phyloP scores from a whole-genome alignment of 805 yeast genomes.

The Suhomyces emberorum region DNA sequence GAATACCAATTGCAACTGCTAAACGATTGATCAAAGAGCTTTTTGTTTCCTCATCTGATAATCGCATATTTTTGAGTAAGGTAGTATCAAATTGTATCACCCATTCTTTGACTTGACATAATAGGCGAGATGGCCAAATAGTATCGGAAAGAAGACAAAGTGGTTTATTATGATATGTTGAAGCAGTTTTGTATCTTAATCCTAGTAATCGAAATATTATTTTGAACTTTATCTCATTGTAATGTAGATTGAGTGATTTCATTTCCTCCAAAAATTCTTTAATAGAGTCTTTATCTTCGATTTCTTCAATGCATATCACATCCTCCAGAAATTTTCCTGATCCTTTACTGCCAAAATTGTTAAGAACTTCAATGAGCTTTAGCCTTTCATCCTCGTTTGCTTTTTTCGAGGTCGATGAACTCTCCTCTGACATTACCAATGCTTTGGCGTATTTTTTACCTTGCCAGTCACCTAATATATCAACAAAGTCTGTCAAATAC shows the following conservation, averaged over 20 bases:
- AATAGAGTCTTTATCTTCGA: constrained; percentile 14
- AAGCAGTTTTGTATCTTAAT: not conserved
- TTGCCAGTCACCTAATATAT: constrained; percentile 28
- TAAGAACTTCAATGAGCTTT: constrained; percentile 35
- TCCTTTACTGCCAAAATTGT: constrained; percentile 21
- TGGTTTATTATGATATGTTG: not conserved
- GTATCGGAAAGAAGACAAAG: constrained; percentile 34
- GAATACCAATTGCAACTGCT: constrained; percentile 34
- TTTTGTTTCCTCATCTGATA: not conserved
- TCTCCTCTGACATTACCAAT: constrained; percentile 13
- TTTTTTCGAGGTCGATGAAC: constrained; percentile 6
- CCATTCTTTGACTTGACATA: constrained; percentile 34
- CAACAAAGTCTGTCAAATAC: constrained; percentile 17
- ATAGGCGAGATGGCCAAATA: constrained; percentile 37
- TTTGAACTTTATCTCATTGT: constrained; percentile 20
- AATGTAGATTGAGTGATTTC: constrained; percentile 12
- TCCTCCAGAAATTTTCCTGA: constrained; percentile 3
- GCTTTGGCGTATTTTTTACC: constrained; percentile 12
- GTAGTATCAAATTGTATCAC: constrained; percentile 26
- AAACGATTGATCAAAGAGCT: constrained; percentile 7
- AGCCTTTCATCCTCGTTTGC: constrained; percentile 27
- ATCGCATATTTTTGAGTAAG: constrained; percentile 11
- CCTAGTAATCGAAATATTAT: constrained; percentile 26
- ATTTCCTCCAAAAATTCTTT: constrained; percentile 11
- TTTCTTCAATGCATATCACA: constrained; percentile 7